These are phyloP conservation scores for Haplographium delicatum DNA, from an alignment of 495 filamentous ascomycete species.

Conservation along the genomic window DNA sequence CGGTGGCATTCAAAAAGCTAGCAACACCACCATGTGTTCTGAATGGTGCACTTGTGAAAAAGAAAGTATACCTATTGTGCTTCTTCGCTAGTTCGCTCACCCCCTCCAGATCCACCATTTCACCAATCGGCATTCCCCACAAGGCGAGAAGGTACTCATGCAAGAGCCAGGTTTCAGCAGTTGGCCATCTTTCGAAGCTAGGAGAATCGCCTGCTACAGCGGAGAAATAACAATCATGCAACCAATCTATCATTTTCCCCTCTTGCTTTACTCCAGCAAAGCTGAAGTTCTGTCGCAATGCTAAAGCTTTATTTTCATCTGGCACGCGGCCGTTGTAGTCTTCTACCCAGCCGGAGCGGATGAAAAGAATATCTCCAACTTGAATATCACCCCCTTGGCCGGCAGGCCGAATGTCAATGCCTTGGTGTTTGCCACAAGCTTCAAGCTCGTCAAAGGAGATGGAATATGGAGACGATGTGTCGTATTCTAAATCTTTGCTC, in stretches of 20 bases:
- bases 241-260: conserved; percentile 50
- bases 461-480: conserved; percentile 28
- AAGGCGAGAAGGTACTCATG: conserved; percentile 44
- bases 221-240: conserved; percentile 57
- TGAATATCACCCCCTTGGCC: conserved; percentile 56
- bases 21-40: conserved; percentile 13
- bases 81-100: conserved; percentile 23
- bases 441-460: conserved; percentile 50
- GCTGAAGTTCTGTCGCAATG: background rate
- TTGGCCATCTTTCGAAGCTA: conserved; percentile 37
- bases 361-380: conserved; percentile 54
- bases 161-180: background rate
- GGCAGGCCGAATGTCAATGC: conserved; percentile 40
- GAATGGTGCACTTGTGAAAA: conserved; percentile 14
- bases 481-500: conserved; percentile 41
- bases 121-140: conserved; percentile 50
- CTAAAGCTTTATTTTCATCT: conserved; percentile 27
- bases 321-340: conserved; percentile 44
- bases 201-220: conserved; percentile 47
- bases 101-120: conserved; percentile 52
- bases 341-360: conserved; percentile 56
- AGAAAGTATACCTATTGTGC: conserved; percentile 15
- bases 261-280: conserved; percentile 52
- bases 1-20: conserved; percentile 14
- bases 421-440: conserved; percentile 45